phyloP scores from a whole-genome alignment of 192 early-diverging fungal species.

The Linnemannia schmuckeri region DNA sequence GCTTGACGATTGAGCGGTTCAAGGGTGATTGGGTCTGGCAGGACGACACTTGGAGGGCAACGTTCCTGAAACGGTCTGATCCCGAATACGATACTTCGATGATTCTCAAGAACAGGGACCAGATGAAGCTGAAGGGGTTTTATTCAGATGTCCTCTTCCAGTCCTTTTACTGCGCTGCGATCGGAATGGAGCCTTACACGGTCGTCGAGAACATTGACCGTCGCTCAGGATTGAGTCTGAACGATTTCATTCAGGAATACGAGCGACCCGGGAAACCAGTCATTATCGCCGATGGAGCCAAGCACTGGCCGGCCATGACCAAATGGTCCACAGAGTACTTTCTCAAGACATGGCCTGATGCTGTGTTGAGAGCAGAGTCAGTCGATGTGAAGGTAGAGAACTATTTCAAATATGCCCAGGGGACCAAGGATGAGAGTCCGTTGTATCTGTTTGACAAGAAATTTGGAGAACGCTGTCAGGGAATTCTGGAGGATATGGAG shows the following conservation, averaged over 20 bases:
- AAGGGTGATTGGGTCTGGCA: constrained; percentile 66
- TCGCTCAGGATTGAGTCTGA: constrained; percentile 58
- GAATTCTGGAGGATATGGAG: constrained; percentile 64
- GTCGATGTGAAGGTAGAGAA: constrained; percentile 69
- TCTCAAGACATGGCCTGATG: constrained; percentile 56
- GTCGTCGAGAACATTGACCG: constrained; percentile 64
- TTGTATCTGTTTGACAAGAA: constrained; percentile 80
- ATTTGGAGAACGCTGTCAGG: constrained; percentile 61
- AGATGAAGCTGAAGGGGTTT: constrained; percentile 60
- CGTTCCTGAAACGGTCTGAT: constrained; percentile 57
- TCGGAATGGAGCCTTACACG: constrained; percentile 58
- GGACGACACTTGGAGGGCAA: constrained; percentile 68
- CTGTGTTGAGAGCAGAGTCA: constrained; percentile 71
- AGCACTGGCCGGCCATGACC: constrained; percentile 68
- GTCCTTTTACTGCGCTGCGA: constrained; percentile 65
- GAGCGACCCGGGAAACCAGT: constrained; percentile 68
- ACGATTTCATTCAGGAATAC: constrained; percentile 64
- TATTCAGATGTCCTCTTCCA: constrained; percentile 77
- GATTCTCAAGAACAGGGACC: constrained; percentile 34
- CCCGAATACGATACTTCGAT: constrained; percentile 23
- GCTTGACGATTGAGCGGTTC: constrained; percentile 60
- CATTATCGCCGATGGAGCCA: constrained; percentile 73
- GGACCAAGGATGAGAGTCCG: constrained; percentile 70
- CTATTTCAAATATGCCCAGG: constrained; percentile 66
- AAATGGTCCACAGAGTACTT: constrained; percentile 73